Evolutionary conservation across 495 filamentous ascomycete species (phyloP).

Genomic region (Sporormia fimetaria): DNA sequence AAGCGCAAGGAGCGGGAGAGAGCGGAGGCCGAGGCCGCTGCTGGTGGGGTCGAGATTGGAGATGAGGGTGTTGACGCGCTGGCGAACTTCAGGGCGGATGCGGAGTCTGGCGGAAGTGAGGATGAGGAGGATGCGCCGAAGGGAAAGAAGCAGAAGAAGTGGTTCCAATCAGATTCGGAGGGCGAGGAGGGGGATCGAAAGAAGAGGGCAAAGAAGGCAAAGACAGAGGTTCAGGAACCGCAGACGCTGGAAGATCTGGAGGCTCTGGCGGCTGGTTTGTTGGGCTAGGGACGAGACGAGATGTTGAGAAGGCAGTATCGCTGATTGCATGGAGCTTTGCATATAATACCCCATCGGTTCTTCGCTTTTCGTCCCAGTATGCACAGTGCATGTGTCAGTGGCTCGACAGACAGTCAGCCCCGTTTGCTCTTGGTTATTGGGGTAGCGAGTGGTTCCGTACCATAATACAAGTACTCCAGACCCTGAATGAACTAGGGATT

Average conservation of each 20-base stretch:
- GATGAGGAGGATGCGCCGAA: conserved; percentile 23
- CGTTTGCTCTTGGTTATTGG: too few relatives aligned
- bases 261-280: conserved; percentile 68
- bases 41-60: conserved; percentile 29
- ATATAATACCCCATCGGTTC: too few relatives aligned
- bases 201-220: conserved; percentile 40
- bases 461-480: too few relatives aligned
- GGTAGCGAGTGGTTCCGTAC: too few relatives aligned
- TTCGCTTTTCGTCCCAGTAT: too few relatives aligned
- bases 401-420: too few relatives aligned
- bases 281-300: too few relatives aligned
- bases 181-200: conserved; percentile 27
- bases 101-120: conserved; percentile 36
- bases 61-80: conserved; percentile 26
- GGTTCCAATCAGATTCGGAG: conserved; percentile 33
- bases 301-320: too few relatives aligned
- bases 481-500: too few relatives aligned
- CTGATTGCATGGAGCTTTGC: too few relatives aligned
- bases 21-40: conserved; percentile 32
- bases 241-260: conserved; percentile 86
- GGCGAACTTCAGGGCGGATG: conserved; percentile 30
- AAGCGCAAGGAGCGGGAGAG: conserved; percentile 70
- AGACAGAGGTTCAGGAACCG: conserved; percentile 45
- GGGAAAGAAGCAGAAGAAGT: conserved; percentile 35
- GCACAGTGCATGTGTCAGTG: too few relatives aligned